phyloP scores from a whole-genome alignment of 2,329 filamentous ascomycete genomes.

The Pseudopithomyces maydicus region DNA sequence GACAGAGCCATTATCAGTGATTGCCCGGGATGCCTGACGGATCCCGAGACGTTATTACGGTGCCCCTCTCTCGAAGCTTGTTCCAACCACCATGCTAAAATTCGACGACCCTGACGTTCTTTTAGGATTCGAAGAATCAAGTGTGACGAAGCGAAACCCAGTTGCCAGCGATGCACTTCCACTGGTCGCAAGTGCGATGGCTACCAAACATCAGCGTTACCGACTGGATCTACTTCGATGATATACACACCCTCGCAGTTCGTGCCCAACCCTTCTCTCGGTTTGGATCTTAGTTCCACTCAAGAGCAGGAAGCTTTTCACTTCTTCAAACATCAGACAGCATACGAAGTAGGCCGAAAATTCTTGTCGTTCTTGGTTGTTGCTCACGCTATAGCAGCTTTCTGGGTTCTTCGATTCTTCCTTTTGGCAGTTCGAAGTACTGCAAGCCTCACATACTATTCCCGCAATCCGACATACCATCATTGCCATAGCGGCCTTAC shows the following conservation, averaged over 20 bases:
- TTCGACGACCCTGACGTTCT: not conserved
- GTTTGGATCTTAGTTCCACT: constrained; percentile 22
- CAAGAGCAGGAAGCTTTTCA: constrained; percentile 36
- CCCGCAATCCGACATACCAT: constrained; percentile 37
- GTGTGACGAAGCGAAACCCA: constrained; percentile 40
- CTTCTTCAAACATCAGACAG: constrained; percentile 34
- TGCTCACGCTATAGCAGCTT: constrained; percentile 12
- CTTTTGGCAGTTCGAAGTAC: constrained; percentile 39
- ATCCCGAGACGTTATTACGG: not conserved
- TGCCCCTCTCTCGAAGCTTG: not conserved
- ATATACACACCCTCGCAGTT: constrained; percentile 14
- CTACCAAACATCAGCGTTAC: constrained; percentile 17
- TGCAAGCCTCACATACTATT: constrained; percentile 38
- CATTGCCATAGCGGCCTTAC: constrained; percentile 38
- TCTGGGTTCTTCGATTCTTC: constrained; percentile 34
- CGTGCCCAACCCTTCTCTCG: constrained; percentile 15
- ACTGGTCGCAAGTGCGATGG: constrained; percentile 42
- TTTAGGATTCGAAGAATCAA: constrained; percentile 39
- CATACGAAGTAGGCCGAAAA: constrained; percentile 16
- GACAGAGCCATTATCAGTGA: not conserved
- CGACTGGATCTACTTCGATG: not conserved
- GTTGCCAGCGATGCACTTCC: constrained; percentile 35
- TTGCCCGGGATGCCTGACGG: not conserved
- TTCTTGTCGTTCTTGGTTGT: not conserved
- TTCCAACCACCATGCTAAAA: constrained; percentile 2